phyloP scores from a whole-genome alignment of 768 basidiomycete species.

The Daedaleopsis sinensis region DNA sequence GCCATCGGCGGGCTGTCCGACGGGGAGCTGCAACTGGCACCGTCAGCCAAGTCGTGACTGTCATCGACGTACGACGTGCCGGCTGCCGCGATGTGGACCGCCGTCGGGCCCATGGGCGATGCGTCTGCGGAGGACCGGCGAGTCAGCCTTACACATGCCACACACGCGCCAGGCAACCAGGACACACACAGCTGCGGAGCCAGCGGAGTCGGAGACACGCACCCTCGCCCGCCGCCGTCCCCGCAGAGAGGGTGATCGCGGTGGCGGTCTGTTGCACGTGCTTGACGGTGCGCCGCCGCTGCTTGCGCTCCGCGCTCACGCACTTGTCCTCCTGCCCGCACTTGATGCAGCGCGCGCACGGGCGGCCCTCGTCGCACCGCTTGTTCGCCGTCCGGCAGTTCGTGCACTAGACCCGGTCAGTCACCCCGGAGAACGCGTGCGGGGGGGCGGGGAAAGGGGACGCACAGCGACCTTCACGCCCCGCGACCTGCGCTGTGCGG shows the following conservation, averaged over 20 bases:
- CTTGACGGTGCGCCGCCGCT: neutral
- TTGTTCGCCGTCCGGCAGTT: constrained; percentile 8
- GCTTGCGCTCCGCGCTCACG: constrained; percentile 5
- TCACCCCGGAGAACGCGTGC: neutral
- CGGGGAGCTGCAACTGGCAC: constrained; percentile 1
- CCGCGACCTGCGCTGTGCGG: neutral
- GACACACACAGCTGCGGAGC: no score
- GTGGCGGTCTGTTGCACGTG: neutral
- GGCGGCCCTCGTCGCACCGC: constrained; percentile 16
- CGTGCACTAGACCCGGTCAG: constrained; percentile 9
- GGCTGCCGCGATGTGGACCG: neutral
- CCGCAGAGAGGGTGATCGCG: neutral
- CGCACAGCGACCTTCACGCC: constrained; percentile 13
- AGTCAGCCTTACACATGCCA: neutral
- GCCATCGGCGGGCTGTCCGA: neutral
- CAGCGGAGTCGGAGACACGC: neutral
- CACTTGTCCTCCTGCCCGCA: neutral
- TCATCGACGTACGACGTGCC: neutral
- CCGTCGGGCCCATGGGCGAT: neutral
- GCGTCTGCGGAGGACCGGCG: neutral
- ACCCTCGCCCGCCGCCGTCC: neutral
- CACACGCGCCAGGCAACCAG: no score
- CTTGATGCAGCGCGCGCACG: constrained; percentile 10
- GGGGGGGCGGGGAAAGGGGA: neutral
- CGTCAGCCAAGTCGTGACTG: neutral